These are phyloP conservation scores for Lichtheimia hyalospora DNA, from an alignment of 371 early-diverging fungal genomes.

Conservation along the genomic window DNA sequence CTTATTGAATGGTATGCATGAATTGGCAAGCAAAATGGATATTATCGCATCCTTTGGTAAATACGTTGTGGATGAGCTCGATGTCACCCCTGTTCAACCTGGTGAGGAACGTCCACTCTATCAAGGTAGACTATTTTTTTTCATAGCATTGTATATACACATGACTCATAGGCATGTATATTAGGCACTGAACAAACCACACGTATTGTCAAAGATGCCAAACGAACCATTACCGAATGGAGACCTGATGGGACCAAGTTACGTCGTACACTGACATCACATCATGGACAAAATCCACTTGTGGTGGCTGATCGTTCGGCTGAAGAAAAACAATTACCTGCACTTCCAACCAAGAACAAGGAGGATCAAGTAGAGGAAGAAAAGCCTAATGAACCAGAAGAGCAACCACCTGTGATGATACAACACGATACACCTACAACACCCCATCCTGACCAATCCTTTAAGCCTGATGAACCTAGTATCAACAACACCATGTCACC, in stretches of 20 bases:
- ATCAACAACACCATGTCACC: background rate
- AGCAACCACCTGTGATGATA: background rate
- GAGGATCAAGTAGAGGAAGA: conserved; percentile 2
- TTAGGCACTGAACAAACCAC: conserved; percentile 28
- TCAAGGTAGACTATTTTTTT: conserved; percentile 10
- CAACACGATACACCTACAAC: background rate
- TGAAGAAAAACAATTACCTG: background rate
- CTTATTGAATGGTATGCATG: conserved; percentile 42
- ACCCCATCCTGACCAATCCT: background rate
- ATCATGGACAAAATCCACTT: conserved; percentile 39
- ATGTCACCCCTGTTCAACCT: conserved; percentile 30
- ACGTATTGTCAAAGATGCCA: conserved; percentile 30
- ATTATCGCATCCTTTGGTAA: conserved; percentile 43
- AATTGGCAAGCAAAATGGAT: conserved; percentile 43
- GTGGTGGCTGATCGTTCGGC: conserved; percentile 5
- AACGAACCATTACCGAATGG: conserved; percentile 27
- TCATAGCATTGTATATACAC: no score
- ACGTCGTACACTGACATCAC: conserved; percentile 33
- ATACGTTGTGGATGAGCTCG: conserved; percentile 42
- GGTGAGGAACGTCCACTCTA: conserved; percentile 28
- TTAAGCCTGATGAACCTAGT: background rate
- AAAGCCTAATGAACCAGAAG: background rate
- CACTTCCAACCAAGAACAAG: background rate
- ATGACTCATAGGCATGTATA: background rate
- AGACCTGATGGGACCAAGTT: conserved; percentile 35